Conservation (phyloP, 257 asterid genomes). For the Capsicum chinense region DNA sequence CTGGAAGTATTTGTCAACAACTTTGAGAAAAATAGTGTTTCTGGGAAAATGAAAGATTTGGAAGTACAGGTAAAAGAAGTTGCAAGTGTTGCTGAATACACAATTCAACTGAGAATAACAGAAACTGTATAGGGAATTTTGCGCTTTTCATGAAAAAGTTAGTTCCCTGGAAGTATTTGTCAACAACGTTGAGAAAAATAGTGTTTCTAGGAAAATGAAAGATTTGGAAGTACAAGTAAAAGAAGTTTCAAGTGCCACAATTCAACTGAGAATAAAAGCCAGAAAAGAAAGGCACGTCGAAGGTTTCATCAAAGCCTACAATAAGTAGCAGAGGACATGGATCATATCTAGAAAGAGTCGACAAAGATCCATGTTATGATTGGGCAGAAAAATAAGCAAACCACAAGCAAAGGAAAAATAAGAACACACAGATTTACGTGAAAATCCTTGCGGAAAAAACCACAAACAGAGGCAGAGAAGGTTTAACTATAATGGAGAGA, state of each 20-base stretch:
- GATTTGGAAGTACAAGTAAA: background rate
- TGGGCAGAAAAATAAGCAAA: no score
- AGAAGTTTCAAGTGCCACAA: background rate
- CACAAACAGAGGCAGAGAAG: no score
- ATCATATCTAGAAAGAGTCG: background rate
- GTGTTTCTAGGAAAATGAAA: background rate
- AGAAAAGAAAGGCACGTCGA: background rate
- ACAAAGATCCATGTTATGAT: background rate
- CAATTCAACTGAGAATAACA: background rate
- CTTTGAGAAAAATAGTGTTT: background rate
- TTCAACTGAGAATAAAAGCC: background rate
- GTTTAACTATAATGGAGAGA: no score
- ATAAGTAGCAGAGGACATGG: background rate
- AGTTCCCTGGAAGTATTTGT: background rate
- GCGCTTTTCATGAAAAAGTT: background rate
- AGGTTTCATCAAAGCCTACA: background rate
- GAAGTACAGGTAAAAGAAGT: background rate
- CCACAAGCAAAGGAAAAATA: no score
- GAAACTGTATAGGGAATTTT: no score
- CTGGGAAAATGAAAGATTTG: background rate
- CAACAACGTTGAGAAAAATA: background rate
- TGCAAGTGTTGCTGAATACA: background rate
- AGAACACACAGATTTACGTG: no score
- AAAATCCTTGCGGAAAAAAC: no score
- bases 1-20: background rate